Percentiles rank a stretch among this genome's conserved stretches.
Evolutionary conservation across 2,329 filamentous ascomycete species (phyloP).

Genomic region (Fonsecaea nubica): DNA sequence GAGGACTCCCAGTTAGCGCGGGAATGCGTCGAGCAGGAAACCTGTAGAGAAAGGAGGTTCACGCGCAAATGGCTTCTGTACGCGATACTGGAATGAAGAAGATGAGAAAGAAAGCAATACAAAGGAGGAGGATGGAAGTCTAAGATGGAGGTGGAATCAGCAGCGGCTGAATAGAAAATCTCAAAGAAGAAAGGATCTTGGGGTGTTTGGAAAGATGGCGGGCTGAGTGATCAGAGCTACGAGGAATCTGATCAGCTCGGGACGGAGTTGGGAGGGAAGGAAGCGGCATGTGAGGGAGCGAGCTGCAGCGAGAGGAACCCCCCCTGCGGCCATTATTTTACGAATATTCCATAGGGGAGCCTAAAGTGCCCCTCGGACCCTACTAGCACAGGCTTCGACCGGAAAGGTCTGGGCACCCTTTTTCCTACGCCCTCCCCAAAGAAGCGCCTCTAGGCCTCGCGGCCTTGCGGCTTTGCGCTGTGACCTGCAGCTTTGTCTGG

Average conservation of each 20-base stretch:
- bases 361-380: constrained; percentile 2
- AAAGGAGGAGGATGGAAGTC: constrained; percentile 15
- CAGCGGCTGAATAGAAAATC: constrained; percentile 28
- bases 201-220: constrained; percentile 18
- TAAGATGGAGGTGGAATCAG: constrained; percentile 18
- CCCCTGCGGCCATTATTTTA: not conserved
- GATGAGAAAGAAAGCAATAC: constrained; percentile 29
- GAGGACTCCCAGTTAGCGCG: constrained; percentile 1
- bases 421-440: not conserved
- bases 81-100: constrained; percentile 18
- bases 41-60: not conserved
- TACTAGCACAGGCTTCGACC: constrained; percentile 9
- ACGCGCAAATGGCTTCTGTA: constrained; percentile 12
- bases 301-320: constrained; percentile 7
- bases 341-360: constrained; percentile 12
- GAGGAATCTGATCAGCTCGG: constrained; percentile 21
- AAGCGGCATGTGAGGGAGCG: constrained; percentile 4
- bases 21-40: not conserved
- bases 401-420: constrained; percentile 15
- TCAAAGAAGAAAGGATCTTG: constrained; percentile 24
- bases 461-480: not conserved
- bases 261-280: constrained; percentile 18
- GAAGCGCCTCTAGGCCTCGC: not conserved
- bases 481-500: not conserved
- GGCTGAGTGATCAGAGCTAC: constrained; percentile 34